Evolutionary conservation across 192 early-diverging fungal genomes (phyloP).

Genomic region (Fimicolochytrium jonesii): DNA sequence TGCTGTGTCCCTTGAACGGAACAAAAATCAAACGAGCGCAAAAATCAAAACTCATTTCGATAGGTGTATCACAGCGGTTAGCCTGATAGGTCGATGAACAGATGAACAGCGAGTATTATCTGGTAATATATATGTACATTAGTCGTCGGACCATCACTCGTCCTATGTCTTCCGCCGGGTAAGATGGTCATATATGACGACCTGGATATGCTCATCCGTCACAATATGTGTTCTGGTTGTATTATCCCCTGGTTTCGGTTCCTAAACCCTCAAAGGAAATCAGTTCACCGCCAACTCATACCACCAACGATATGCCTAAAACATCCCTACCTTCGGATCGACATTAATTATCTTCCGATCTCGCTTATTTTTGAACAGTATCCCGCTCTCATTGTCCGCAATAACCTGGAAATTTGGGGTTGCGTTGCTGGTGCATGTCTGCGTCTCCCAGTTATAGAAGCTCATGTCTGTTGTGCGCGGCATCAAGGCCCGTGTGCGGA

Average conservation of each 20-base stretch:
- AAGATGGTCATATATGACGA: slow-evolving; percentile 62
- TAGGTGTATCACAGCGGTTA: too few species aligned
- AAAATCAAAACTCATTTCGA: too few species aligned
- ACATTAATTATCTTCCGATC: slow-evolving; percentile 66
- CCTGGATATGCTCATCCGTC: slow-evolving; percentile 56
- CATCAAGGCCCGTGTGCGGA: slow-evolving; percentile 32
- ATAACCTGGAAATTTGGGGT: slow-evolving; percentile 66
- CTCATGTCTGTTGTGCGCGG: slow-evolving; percentile 56
- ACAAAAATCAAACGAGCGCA: too few species aligned
- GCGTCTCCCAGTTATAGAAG: slow-evolving; percentile 69
- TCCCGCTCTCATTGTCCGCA: slow-evolving; percentile 60
- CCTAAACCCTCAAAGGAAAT: slow-evolving; percentile 20
- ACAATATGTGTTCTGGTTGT: slow-evolving; percentile 49
- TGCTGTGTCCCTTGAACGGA: too few species aligned
- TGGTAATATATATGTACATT: neutral
- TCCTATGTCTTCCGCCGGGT: slow-evolving; percentile 49
- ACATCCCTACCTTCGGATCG: slow-evolving; percentile 52
- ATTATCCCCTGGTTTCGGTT: slow-evolving; percentile 56
- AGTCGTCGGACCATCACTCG: neutral
- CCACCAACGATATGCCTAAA: neutral
- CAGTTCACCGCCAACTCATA: neutral
- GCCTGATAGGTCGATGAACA: too few species aligned
- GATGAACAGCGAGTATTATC: too few species aligned
- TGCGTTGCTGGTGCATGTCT: slow-evolving; percentile 57
- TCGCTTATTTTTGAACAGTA: slow-evolving; percentile 63